phyloP scores from a whole-genome alignment of 2,329 filamentous ascomycete species.

The Apiospora pterosperma region DNA sequence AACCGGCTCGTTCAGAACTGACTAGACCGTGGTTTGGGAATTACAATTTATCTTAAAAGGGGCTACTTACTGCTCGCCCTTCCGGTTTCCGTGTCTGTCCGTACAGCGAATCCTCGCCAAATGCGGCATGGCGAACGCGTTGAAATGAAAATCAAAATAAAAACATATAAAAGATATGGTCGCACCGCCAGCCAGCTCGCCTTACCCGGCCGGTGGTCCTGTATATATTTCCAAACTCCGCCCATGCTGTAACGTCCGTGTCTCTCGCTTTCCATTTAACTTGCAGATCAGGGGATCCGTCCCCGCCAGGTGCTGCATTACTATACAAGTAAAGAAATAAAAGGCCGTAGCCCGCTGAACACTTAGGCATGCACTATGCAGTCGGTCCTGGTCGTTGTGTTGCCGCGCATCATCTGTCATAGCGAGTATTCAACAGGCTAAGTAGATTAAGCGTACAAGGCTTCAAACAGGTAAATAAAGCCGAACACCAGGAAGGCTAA shows the following conservation, averaged over 20 bases:
- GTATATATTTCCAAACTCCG: conserved; percentile 5
- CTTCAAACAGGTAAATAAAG: conserved; percentile 85
- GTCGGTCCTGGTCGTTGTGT: not conserved
- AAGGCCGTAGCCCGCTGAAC: not conserved
- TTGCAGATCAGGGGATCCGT: not conserved
- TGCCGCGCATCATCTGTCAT: not conserved
- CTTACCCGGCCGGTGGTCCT: not conserved
- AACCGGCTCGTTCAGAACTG: too few species aligned
- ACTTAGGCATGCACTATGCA: not conserved
- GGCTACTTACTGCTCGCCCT: not conserved
- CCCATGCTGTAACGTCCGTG: conserved; percentile 1
- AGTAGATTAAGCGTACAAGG: conserved; percentile 56
- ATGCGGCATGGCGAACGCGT: not conserved
- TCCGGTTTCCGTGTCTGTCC: not conserved
- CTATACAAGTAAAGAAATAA: conserved; percentile 1
- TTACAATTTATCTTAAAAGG: not conserved
- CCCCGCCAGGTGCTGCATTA: not conserved
- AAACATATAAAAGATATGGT: not conserved
- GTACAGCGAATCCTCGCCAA: not conserved
- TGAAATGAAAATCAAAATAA: not conserved
- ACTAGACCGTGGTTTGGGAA: not conserved
- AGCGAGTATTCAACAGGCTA: not conserved
- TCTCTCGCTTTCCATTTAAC: not conserved
- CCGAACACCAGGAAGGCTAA: conserved; percentile 88
- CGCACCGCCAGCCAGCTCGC: not conserved